Evolutionary conservation across 2,329 filamentous ascomycete genomes (phyloP), one percentile per base, ranked within the genome.

Genomic region (Colletotrichum sp.): DNA sequence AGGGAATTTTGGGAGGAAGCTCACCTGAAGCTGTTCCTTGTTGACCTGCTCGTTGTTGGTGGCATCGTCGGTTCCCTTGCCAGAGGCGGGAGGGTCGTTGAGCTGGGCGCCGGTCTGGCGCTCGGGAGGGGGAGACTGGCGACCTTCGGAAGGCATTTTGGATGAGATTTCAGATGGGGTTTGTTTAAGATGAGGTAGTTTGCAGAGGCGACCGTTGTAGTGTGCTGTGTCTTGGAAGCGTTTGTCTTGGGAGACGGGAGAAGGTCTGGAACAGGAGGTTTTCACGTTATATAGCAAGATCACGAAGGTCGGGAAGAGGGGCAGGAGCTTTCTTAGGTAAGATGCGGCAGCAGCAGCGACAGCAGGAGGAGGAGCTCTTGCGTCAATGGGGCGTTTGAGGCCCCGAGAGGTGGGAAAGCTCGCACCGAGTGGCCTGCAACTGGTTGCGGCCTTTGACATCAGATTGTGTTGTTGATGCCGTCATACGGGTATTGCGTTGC

Each of bases 91-190:
- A 15, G 90, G 82, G 9, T 90, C 91, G 78, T 91, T 86, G 75
- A 91, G 85, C 87, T 97, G 95, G 71, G 88, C 85, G 76, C 91
- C 93, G 49, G 89, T 87, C 85, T 95, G 94, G 79, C 84, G 83
- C 87, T 95, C 92, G 32, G 95, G 94, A 68, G 92, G 87, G 77
- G 95, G 96, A 36, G 95, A 98, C 86, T 98, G 91, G 82, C 93
- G 93, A 84, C 95, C 94, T 85, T 90, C 85, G 82, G 44, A 52
- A 52, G 94, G 93, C 94, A 95, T 95, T 81, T 78, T 92, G 83
- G 79, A 76, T 77, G 15, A 78, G 80, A 81, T 55, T 84, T 28
- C 6, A 28, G 26, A 28, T 28, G 26, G 26, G 26, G 26, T 8
- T 28, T 28, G 26, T 28, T 28, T 28, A 28, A 28, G 26, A 8